A percentile compares a stretch with the other conserved stretches of the same genome.
These are phyloP conservation scores for Stephania yunnanensis DNA, from an alignment of 164 flowering plant species.

Conservation along the genomic window DNA sequence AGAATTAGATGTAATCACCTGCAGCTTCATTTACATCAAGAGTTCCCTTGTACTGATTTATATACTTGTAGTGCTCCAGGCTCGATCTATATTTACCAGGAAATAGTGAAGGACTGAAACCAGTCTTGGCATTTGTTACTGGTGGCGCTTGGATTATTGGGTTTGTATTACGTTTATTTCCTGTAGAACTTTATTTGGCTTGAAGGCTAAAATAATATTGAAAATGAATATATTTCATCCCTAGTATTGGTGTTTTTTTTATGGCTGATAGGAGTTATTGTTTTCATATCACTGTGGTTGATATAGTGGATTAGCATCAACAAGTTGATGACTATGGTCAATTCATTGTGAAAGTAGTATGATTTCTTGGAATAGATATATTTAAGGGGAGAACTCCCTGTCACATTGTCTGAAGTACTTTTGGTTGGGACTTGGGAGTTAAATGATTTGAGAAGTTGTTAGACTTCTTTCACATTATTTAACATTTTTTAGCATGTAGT, in stretches of 20 bases:
- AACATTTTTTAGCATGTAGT: neutral
- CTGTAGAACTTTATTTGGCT: neutral
- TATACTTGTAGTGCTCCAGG: slow-evolving; percentile 39
- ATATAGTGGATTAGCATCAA: neutral
- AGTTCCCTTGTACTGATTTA: slow-evolving; percentile 1
- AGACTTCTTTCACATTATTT: neutral
- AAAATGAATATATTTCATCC: no score
- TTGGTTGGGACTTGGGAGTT: neutral
- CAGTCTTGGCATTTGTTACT: slow-evolving; percentile 92
- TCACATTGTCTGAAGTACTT: slow-evolving; percentile 1
- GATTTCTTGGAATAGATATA: neutral
- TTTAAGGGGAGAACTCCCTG: neutral
- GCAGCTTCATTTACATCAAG: neutral
- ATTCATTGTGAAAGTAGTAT: neutral
- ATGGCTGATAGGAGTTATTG: neutral
- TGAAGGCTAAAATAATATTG: neutral
- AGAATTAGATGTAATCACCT: neutral
- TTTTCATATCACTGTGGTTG: neutral
- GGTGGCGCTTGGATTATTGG: slow-evolving; percentile 99
- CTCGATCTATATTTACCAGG: slow-evolving; percentile 80
- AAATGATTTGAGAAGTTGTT: neutral
- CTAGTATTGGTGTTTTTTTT: no score
- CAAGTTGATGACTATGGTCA: neutral
- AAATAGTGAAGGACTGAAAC: slow-evolving; percentile 52
- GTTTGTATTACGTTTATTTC: slow-evolving; percentile 31